Base-by-base conservation (phyloP, 2,329 filamentous ascomycete genomes). In the Stemphylium beticola region DNA sequence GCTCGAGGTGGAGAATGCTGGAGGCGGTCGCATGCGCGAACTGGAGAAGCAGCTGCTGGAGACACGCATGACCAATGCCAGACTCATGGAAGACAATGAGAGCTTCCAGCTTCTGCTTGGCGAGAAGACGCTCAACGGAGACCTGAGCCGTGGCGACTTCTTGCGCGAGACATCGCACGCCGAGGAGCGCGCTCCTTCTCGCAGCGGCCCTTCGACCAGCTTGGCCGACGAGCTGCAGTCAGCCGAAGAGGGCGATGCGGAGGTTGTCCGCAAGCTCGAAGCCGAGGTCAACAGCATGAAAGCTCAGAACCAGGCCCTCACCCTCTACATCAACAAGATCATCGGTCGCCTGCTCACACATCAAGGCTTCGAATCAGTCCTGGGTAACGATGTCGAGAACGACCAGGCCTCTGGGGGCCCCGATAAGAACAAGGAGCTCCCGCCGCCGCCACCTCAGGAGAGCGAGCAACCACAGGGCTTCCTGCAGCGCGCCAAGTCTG, bases 291-390 rank as follows among this genome's bases (percentile, higher is more conserved):
- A 90, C 76, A 83, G 85, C 8, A 81, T 91, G 66, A 93, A 91
- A 78, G 93, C 96, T 74, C 89, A 96, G 80, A 98, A 99, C 82
- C 98, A 98, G 81, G 95, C 95, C 26, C 82, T 99, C 66, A 96
- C 92, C 20, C 82, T 98, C 62, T 99, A 99, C 80, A 97, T 99
- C 81, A 96, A 98, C 84, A 96, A 95, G 79, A 98, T 99, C 75
- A 96, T 99, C 74, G 95, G 95, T 75, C 90, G 95, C 52, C 85
- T 99, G 39, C 84, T 99, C 58, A 90, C 96, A 72, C 91, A 97
- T 77, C 90, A 96, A 69, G 93, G 96, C 64, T 98, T 96, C 65
- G 93, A 99, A 78, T 87, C 91, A 58, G 96, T 98, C 57, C 82
- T 97, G 36, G 92, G 96, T 73, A 90, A 91, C 74, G 85, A 85